phyloP scores from a whole-genome alignment of 2,329 filamentous ascomycete genomes.

The Moelleriella libera region DNA sequence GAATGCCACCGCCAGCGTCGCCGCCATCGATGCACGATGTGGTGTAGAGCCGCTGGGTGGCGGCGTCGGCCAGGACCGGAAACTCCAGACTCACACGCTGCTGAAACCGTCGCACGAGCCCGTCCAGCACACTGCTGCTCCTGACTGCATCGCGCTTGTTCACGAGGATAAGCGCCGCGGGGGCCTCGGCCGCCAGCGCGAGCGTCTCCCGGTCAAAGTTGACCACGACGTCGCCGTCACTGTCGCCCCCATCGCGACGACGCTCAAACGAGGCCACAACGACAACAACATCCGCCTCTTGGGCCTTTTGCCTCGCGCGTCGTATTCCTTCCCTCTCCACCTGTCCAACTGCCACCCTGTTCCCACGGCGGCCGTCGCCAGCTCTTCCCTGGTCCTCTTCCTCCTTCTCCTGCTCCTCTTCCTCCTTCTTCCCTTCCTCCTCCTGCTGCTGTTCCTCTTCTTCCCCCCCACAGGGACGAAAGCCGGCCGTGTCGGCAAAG shows the following conservation, averaged over 20 bases:
- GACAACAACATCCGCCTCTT: constrained; percentile 74
- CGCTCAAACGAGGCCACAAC: constrained; percentile 63
- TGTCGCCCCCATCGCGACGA: constrained; percentile 12
- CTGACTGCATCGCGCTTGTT: constrained; percentile 46
- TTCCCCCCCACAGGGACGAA: constrained; percentile 36
- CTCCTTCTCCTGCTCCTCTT: constrained; percentile 5
- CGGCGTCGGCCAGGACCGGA: constrained; percentile 16
- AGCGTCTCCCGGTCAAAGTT: constrained; percentile 41
- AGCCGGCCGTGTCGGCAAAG: constrained; percentile 90
- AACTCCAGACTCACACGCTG: constrained; percentile 6
- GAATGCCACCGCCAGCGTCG: constrained; percentile 27
- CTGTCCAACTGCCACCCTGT: constrained; percentile 38
- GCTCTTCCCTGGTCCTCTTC: too few relatives aligned
- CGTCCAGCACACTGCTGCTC: constrained; percentile 15
- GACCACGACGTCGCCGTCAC: constrained; percentile 18
- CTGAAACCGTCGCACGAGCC: constrained; percentile 26
- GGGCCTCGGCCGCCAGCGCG: constrained; percentile 32
- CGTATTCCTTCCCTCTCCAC: constrained; percentile 86
- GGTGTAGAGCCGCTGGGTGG: constrained; percentile 21
- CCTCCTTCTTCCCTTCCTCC: background rate
- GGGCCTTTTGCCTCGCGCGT: constrained; percentile 66
- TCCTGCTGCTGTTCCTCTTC: background rate
- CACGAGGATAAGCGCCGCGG: constrained; percentile 37
- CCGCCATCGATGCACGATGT: constrained; percentile 61
- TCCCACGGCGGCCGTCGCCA: too few relatives aligned